These are phyloP conservation scores for Symbiodinium natans DNA, from an alignment of 73 alveolate genomes.

Conservation along the genomic window DNA sequence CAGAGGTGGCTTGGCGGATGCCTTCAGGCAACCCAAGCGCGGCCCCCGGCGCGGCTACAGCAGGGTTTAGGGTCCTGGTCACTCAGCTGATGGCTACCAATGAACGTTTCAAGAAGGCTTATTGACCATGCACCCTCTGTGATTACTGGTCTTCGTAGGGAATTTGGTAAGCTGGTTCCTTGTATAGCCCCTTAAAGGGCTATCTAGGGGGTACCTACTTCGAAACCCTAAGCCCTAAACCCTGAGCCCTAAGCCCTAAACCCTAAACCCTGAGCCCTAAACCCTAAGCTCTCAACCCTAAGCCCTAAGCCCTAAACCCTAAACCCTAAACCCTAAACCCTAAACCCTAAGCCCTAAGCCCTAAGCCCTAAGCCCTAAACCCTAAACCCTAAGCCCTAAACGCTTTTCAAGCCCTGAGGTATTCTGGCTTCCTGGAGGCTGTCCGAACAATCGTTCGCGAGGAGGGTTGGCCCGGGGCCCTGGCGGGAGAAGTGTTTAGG, in stretches of 20 bases:
- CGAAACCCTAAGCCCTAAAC: no score
- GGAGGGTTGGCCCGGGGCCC: constrained; percentile 54
- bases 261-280: neutral
- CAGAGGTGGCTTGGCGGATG: neutral
- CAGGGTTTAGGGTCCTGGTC: no score
- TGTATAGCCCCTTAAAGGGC: no score
- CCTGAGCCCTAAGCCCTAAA: no score
- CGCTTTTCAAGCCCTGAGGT: neutral
- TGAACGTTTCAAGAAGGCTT: no score
- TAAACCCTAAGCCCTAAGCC: neutral
- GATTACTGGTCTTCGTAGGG: no score
- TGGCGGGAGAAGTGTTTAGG: neutral
- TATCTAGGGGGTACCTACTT: no score
- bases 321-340: neutral
- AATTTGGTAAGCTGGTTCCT: no score
- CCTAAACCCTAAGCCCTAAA: neutral
- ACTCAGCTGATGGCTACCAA: no score
- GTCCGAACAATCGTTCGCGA: constrained; percentile 58
- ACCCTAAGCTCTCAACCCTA: neutral
- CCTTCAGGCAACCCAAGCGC: neutral
- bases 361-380: neutral
- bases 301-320: neutral
- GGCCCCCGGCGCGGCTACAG: neutral
- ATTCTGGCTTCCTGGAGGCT: constrained; percentile 55
- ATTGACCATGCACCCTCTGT: no score